These are phyloP conservation scores for Exophiala sp. DNA, from an alignment of 2,329 filamentous ascomycete genomes.

Conservation along the genomic window DNA sequence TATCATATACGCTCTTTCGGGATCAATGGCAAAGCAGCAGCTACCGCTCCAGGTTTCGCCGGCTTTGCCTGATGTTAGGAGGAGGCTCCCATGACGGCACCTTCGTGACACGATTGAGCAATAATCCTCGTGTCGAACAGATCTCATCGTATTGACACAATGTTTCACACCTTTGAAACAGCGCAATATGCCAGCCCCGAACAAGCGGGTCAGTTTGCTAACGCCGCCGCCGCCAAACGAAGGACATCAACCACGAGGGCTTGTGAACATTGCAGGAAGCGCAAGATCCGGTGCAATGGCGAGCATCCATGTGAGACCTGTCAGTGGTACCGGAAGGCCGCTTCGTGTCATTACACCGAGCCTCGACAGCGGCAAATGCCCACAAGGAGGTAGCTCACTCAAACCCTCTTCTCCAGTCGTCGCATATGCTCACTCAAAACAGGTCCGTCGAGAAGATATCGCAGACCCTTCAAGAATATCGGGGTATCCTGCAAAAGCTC, in stretches of 20 bases:
- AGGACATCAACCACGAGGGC: conserved; percentile 48
- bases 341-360: conserved; percentile 77
- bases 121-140: too few relatives aligned
- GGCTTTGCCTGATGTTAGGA: too few relatives aligned
- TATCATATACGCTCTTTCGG: too few relatives aligned
- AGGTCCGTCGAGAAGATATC: conserved; percentile 62
- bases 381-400: conserved; percentile 64
- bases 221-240: conserved; percentile 33
- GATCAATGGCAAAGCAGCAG: too few relatives aligned
- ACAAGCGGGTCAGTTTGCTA: conserved; percentile 30
- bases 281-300: conserved; percentile 82
- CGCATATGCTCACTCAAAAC: conserved; percentile 22
- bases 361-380: conserved; percentile 73
- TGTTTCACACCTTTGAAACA: conserved; percentile 44
- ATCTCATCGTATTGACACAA: conserved; percentile 18
- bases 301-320: conserved; percentile 79
- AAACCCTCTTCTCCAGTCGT: conserved; percentile 4
- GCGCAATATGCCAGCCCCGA: conserved; percentile 37
- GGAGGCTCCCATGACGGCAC: too few relatives aligned
- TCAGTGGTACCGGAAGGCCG: conserved; percentile 74
- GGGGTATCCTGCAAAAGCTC: conserved; percentile 58
- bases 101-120: too few relatives aligned
- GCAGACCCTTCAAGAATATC: conserved; percentile 64
- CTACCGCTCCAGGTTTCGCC: too few relatives aligned
- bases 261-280: conserved; percentile 72